Percentiles rank a stretch among this genome's conserved stretches.
Evolutionary conservation across 2,329 filamentous ascomycete species (phyloP).

Genomic region (Sphaerulina musiva): DNA sequence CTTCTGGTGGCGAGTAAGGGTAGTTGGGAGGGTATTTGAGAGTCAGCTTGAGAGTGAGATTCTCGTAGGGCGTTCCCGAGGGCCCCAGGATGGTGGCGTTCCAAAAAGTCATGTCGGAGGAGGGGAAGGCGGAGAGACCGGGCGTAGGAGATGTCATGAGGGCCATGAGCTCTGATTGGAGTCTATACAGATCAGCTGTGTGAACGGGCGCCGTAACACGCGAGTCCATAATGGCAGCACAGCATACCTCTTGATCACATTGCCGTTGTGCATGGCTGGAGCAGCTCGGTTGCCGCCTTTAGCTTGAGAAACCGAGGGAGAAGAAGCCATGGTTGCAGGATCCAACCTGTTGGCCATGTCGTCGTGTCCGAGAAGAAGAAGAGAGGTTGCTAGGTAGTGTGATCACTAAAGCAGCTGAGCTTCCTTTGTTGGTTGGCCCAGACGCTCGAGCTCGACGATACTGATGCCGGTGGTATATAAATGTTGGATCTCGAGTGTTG

Average conservation of each 20-base stretch:
- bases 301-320: conserved; percentile 30
- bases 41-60: conserved; percentile 82
- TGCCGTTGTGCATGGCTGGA: conserved; percentile 34
- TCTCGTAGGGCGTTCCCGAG: conserved; percentile 81
- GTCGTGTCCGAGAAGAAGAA: conserved; percentile 19
- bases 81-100: conserved; percentile 90
- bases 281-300: conserved; percentile 24
- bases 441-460: no score
- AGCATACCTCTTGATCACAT: conserved; percentile 37
- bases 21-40: conserved; percentile 90
- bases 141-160: conserved; percentile 93
- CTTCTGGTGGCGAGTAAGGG: conserved; percentile 81
- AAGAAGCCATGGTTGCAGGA: conserved; percentile 27
- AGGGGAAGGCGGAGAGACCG: conserved; percentile 90
- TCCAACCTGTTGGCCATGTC: conserved; percentile 31
- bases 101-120: conserved; percentile 86
- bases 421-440: no score
- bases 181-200: conserved; percentile 45
- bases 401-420: not conserved
- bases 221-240: no score
- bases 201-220: conserved; percentile 33
- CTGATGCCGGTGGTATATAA: no score
- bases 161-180: conserved; percentile 97
- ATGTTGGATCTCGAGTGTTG: no score
- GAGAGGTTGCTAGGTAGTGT: not conserved